phyloP scores from a whole-genome alignment of 1,284 basidiomycete genomes.

The Serendipita sp. region DNA sequence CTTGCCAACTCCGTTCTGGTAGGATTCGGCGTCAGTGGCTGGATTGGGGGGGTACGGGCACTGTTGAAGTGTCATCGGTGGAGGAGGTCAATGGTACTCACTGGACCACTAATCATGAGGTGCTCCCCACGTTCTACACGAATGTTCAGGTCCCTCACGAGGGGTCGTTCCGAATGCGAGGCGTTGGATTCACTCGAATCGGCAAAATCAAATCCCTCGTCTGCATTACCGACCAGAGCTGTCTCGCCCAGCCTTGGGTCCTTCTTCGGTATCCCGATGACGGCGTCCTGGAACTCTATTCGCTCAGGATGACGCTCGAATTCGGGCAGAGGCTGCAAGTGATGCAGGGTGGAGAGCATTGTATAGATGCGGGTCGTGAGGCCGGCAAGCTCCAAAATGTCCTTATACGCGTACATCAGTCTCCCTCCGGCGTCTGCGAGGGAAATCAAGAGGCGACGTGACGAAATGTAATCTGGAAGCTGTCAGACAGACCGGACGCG shows the following conservation, averaged over 20 bases:
- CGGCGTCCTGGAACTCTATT: constrained; percentile 58
- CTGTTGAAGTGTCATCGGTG: neutral
- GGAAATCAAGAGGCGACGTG: constrained; percentile 80
- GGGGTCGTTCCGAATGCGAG: constrained; percentile 35
- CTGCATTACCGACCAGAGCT: constrained; percentile 13
- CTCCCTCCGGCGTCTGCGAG: constrained; percentile 90
- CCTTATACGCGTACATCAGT: constrained; percentile 84
- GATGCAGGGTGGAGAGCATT: constrained; percentile 74
- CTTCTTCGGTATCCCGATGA: constrained; percentile 55
- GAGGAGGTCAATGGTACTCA: constrained; percentile 15
- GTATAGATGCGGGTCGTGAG: constrained; percentile 84
- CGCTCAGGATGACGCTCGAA: constrained; percentile 63
- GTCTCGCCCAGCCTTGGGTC: constrained; percentile 14
- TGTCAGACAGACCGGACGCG: constrained; percentile 10
- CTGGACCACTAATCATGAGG: constrained; percentile 82
- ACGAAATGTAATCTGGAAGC: constrained; percentile 78
- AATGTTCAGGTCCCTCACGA: constrained; percentile 51
- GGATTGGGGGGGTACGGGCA: neutral
- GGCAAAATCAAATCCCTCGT: constrained; percentile 12
- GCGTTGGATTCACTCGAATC: constrained; percentile 19
- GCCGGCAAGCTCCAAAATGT: constrained; percentile 84
- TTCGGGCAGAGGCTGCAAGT: constrained; percentile 68
- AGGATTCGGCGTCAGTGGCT: neutral
- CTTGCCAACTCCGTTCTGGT: constrained; percentile 76
- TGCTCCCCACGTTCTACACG: constrained; percentile 71